Conservation (phyloP, 495 filamentous ascomycete species). For the Clavariopsis aquatica region DNA sequence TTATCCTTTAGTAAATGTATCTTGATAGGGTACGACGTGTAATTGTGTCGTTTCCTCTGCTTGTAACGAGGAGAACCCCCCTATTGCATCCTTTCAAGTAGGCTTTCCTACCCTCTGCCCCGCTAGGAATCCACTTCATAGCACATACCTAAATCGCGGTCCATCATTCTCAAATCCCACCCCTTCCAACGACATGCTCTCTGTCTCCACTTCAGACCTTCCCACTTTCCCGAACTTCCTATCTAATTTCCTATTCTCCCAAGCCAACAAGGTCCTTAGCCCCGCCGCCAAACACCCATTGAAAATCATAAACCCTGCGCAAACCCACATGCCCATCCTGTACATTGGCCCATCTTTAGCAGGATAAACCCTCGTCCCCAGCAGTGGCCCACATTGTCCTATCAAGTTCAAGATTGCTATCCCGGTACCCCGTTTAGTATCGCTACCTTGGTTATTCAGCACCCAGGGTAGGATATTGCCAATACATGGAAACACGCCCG, state of each 20-base stretch:
- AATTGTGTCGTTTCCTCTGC: too few relatives aligned
- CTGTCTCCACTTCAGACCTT: slow-evolving; percentile 3
- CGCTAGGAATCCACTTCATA: too few relatives aligned
- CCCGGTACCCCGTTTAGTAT: slow-evolving; percentile 57
- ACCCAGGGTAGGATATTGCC: slow-evolving; percentile 40
- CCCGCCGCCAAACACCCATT: slow-evolving; percentile 51
- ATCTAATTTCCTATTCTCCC: slow-evolving; percentile 47
- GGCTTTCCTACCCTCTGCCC: too few relatives aligned
- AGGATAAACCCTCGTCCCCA: slow-evolving; percentile 64
- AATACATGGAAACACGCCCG: slow-evolving; percentile 43
- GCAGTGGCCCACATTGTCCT: slow-evolving; percentile 63
- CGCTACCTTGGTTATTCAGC: slow-evolving; percentile 55
- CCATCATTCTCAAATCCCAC: slow-evolving; percentile 35
- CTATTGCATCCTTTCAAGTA: not conserved
- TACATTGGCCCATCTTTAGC: slow-evolving; percentile 59
- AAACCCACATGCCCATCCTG: slow-evolving; percentile 59
- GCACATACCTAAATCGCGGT: slow-evolving; percentile 29
- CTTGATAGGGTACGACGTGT: too few relatives aligned
- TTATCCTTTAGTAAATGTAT: too few relatives aligned
- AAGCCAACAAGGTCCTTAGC: slow-evolving; percentile 52
- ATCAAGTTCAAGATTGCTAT: slow-evolving; percentile 61
- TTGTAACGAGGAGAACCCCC: not conserved
- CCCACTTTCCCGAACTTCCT: slow-evolving; percentile 24
- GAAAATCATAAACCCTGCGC: slow-evolving; percentile 59
- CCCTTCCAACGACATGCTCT: slow-evolving; percentile 2